Evolutionary conservation across 768 basidiomycete species (phyloP), one percentile per base, ranked within the genome.

Genomic region (Lactarius vividus): DNA sequence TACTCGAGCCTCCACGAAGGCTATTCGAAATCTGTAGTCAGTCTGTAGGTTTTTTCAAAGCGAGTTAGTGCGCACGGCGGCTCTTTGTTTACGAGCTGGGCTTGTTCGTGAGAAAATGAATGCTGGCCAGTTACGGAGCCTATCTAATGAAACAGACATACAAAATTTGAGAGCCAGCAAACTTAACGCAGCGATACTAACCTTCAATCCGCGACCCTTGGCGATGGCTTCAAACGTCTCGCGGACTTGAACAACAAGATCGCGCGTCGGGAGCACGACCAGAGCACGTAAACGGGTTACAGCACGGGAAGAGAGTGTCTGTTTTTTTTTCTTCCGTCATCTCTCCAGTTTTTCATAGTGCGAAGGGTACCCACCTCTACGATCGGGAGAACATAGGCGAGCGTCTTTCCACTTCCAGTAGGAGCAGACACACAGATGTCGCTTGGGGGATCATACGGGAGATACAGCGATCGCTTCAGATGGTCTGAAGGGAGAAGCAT

Each of bases 341-440:
- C 15, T 23, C 29, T 56, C 55, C 44, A 15, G 44, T 20, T 33
- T 8, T 8, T 26, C 31, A 15, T 18, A 2, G 20, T n/a, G 20
- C 56, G 20, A 37, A 28, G 16, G 35, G 16, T 37, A 61, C 77
- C 64, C 64, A 90, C 94, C 82, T 97, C 94, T 35, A 97, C 81
- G 62, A 98, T 91, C 1, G 97, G 97, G 39, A 98, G 78, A 1
- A 88, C 92, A 77, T 99, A 99, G n/a, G 94, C 92, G 33, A 99
- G 82, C 0, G 96, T 99, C 76, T 99, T 99, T 0, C 97, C 97
- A 71, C 95, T 97, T 28, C 97, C 97, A 0, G 97, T 99, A 0
- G 97, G 97, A 1, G 97, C 97, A 9, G 94, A 97, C 15, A 96
- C 91, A 70, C 95, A 96, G 15, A 95, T 83, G 76, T 99, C 97